Evolutionary conservation across 257 asterid species (phyloP).

Genomic region (Solanum habrochaites): DNA sequence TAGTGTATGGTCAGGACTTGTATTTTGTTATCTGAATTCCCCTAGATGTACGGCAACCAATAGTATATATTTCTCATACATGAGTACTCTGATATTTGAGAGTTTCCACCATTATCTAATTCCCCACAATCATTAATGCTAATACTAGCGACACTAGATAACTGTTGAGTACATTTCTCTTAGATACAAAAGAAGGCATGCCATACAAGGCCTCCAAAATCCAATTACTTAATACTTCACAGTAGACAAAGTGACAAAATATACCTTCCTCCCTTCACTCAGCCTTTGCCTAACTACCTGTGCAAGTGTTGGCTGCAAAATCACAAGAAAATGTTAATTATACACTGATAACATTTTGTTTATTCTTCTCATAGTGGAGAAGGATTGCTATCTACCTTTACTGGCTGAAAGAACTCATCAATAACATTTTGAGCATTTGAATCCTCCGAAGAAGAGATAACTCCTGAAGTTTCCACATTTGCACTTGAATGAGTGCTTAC

Average conservation of each 20-base stretch:
- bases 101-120: not conserved
- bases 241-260: not conserved
- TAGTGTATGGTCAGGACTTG: not conserved
- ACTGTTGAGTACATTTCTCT: not conserved
- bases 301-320: constrained; percentile 71
- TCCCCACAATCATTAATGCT: not conserved
- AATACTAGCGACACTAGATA: not conserved
- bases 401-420: constrained; percentile 76
- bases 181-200: not conserved
- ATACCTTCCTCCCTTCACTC: constrained; percentile 92
- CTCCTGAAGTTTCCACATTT: constrained; percentile 26
- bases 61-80: not conserved
- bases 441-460: constrained; percentile 39
- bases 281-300: constrained; percentile 77
- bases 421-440: constrained; percentile 54
- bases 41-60: not conserved
- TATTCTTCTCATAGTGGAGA: not conserved
- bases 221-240: not conserved
- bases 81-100: not conserved
- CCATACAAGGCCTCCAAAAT: not conserved
- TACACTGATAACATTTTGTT: not conserved
- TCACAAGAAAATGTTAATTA: not conserved
- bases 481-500: constrained; percentile 23
- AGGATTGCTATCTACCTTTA: constrained; percentile 30
- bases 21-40: not conserved